These are phyloP conservation scores for Colletotrichum spinosum DNA, from an alignment of 2,329 filamentous ascomycete species.

Conservation along the genomic window DNA sequence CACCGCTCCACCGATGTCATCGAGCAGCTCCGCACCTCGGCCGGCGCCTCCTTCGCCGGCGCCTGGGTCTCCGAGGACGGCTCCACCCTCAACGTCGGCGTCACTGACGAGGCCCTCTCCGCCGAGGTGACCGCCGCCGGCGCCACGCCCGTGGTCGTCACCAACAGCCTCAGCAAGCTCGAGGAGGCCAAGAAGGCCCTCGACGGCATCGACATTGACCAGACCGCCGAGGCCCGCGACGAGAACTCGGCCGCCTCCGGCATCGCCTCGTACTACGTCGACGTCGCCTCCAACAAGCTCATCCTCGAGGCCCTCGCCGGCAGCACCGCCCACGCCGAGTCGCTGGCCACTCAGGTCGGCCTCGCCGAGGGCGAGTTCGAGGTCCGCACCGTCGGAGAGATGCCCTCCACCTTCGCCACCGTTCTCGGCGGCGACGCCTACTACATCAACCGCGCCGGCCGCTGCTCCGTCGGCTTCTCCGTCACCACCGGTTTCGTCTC, in stretches of 20 bases:
- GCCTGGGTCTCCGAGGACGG: slow-evolving; percentile 52
- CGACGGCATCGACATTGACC: slow-evolving; percentile 53
- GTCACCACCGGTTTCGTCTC: slow-evolving; percentile 55
- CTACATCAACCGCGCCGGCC: slow-evolving; percentile 46
- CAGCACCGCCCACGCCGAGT: slow-evolving; percentile 49
- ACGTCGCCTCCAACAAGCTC: slow-evolving; percentile 54
- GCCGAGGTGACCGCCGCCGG: slow-evolving; percentile 50
- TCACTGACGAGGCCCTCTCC: slow-evolving; percentile 51
- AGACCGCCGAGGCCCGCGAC: slow-evolving; percentile 40
- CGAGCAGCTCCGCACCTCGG: slow-evolving; percentile 46
- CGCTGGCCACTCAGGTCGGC: slow-evolving; percentile 50
- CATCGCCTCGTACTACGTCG: slow-evolving; percentile 53
- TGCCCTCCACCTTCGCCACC: slow-evolving; percentile 50
- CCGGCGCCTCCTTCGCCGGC: slow-evolving; percentile 50
- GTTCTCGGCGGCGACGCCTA: slow-evolving; percentile 53
- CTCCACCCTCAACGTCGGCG: slow-evolving; percentile 48
- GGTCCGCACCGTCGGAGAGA: slow-evolving; percentile 46
- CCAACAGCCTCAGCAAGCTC: slow-evolving; percentile 52
- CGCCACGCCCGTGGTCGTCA: slow-evolving; percentile 47
- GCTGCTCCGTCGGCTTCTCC: slow-evolving; percentile 55
- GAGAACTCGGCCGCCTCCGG: slow-evolving; percentile 43
- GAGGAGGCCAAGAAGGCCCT: slow-evolving; percentile 54
- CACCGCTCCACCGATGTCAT: slow-evolving; percentile 50
- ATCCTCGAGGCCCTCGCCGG: slow-evolving; percentile 50
- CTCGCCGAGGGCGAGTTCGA: slow-evolving; percentile 51